Evolutionary conservation across 257 asterid species (phyloP), one percentile per base, ranked within the genome.

Genomic region (Nicotiana knightiana): DNA sequence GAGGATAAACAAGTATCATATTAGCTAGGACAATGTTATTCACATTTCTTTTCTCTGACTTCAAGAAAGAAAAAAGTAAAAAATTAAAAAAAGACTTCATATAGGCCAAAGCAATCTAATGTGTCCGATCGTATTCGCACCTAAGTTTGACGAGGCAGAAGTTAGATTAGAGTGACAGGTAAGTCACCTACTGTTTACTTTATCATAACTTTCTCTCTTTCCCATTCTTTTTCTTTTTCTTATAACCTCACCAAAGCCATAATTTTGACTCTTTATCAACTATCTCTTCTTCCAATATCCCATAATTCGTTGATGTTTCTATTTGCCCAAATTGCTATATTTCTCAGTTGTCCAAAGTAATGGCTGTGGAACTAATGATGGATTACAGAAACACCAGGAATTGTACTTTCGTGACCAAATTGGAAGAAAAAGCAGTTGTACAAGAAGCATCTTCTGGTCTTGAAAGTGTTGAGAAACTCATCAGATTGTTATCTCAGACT

Each of bases 351-450:
- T 30, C 48, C 12, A 30, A 59, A 24, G 39, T 71, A 64, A 93
- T 93, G 98, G 97, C 98, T 85, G 93, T 93, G 71, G 98, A 94
- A 57, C 93, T 93, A 46, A 88, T 92, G 91, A 86, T 84, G 95
- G 91, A 86, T 62, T 90, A 85, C 90, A 76, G 89, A 71, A 88
- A 81, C 90, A 71, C 7, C 83, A 63, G 73, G 5, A 79, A 51
- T 26, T 46, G 5, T 11, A 18, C 28, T 12, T 84, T 88, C n/a
- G 84, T 76, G 21, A 53, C 84, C 7, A 86, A 82, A 8, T 64
- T 90, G 6, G 91, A 90, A 83, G 92, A 91, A 66, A 87, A 33
- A 85, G 85, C 89, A 0, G 92, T 87, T 59, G 94, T 88, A 46
- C 85, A 84, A 67, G 96, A 94, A 84, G 93, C 95, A 10, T 90